These are phyloP conservation scores for Colletotrichum sp. DNA, from an alignment of 2,329 filamentous ascomycete genomes.

Conservation along the genomic window DNA sequence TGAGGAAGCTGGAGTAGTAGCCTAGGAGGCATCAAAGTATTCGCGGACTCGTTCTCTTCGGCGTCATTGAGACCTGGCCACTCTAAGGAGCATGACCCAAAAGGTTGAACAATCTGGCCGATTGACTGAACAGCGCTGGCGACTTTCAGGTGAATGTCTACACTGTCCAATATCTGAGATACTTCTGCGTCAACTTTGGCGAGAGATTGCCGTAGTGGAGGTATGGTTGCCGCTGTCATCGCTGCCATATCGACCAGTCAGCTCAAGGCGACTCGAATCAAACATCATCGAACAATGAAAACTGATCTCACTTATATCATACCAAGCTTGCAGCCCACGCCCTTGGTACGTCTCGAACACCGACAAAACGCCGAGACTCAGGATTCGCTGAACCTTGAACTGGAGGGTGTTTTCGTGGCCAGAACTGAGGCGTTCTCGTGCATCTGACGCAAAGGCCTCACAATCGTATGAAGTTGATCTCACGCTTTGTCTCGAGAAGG, in stretches of 20 bases:
- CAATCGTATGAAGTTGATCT: neutral
- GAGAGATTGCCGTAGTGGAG: neutral
- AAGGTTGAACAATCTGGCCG: neutral
- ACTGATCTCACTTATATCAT: neutral
- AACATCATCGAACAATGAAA: neutral
- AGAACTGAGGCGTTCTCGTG: neutral
- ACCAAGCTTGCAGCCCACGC: neutral
- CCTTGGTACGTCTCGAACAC: neutral
- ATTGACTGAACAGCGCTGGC: neutral
- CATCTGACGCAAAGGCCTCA: neutral
- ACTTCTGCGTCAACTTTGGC: neutral
- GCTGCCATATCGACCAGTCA: neutral
- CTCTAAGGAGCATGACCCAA: neutral
- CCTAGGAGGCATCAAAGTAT: rapidly evolving
- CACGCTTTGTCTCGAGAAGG: neutral
- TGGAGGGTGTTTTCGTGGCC: neutral
- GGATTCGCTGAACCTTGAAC: neutral
- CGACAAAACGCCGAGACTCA: neutral
- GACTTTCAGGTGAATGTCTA: neutral
- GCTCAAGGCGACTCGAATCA: neutral
- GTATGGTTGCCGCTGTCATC: neutral
- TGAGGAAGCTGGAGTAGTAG: rapidly evolving
- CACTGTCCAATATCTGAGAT: neutral
- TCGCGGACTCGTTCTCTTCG: neutral
- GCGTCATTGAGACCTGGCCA: neutral